Base-by-base conservation (phyloP, 2,329 filamentous ascomycete genomes). In the Rugonectria rugulosa region DNA sequence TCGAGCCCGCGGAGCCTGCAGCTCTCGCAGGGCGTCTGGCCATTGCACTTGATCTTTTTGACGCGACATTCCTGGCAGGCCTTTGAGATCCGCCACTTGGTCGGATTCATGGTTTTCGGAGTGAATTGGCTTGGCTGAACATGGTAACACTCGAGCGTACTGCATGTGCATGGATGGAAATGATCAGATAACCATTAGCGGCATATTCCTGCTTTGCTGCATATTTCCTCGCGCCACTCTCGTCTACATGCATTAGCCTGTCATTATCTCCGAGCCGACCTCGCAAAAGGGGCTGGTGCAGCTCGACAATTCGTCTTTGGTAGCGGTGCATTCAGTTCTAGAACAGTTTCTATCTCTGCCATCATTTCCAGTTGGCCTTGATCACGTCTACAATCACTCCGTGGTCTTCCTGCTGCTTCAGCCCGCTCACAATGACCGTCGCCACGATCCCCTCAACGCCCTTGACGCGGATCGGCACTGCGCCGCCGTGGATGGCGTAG, bases 401-500 rank as follows among this genome's bases (percentile, higher is more conserved):
- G 72, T 95, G 91, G 72, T 93, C 90, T 75, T 92, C 83, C 65
- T 90, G 80, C 73, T 92, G 88, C 76, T 87, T 88, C 71, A 94
- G 72, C 5, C 90, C 91, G 67, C 86, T 89, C 1, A 94, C 88
- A 15, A 92, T 85, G 20, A 92, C 85, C 1, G 91, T 87, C 1
- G 84, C 90, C 8, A 92, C 86, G 3, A 92, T 75, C 1, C 90
- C 90, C 74, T 93, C 90, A 1, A 93, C 88, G 0, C 88, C 88
- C 48, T 77, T 76, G 6, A 94, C 90, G 7, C 85, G 80, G 26
- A 94, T 82, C 0, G 91, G 91, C 60, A 91, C 85, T 0, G 81
- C 91, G 19, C 91, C 91, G 0, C 91, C 91, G 72, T 93, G 89
- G 59, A 92, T 89, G 1, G 90, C 90, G 76, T 90, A 94, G 26